These are phyloP conservation scores for Biscogniauxia sp. DNA, from an alignment of 2,329 filamentous ascomycete species.

Conservation along the genomic window DNA sequence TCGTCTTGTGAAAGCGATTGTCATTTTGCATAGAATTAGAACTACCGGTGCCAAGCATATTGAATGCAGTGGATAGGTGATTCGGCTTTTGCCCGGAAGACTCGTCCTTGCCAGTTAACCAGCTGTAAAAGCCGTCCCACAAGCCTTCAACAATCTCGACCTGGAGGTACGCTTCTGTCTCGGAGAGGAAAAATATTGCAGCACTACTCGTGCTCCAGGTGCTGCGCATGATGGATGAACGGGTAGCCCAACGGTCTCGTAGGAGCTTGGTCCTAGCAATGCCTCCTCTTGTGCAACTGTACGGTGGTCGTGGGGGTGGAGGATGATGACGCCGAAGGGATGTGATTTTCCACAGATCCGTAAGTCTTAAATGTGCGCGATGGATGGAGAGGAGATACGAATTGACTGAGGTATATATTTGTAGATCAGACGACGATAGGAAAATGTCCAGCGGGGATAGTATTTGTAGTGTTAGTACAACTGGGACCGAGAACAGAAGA, in stretches of 20 bases:
- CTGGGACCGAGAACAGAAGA: slow-evolving; percentile 76
- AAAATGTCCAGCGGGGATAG: slow-evolving; percentile 84
- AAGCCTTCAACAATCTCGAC: slow-evolving; percentile 80
- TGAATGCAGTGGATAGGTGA: slow-evolving; percentile 9
- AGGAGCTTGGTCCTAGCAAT: slow-evolving; percentile 59
- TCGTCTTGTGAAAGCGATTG: slow-evolving; percentile 6
- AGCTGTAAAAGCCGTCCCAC: slow-evolving; percentile 75
- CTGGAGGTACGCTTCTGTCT: slow-evolving; percentile 85
- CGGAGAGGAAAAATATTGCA: slow-evolving; percentile 83
- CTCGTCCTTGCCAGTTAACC: slow-evolving; percentile 56
- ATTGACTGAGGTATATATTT: slow-evolving; percentile 80
- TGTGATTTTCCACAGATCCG: slow-evolving; percentile 83
- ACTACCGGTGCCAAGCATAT: not conserved
- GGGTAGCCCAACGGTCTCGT: slow-evolving; percentile 60
- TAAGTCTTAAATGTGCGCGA: slow-evolving; percentile 79
- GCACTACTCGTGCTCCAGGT: slow-evolving; percentile 90
- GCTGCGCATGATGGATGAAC: slow-evolving; percentile 69
- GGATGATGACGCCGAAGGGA: slow-evolving; percentile 75
- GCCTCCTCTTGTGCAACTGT: slow-evolving; percentile 59
- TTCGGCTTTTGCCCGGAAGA: slow-evolving; percentile 15
- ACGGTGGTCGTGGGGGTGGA: slow-evolving; percentile 63
- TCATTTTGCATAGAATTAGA: slow-evolving; percentile 8
- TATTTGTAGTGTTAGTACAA: slow-evolving; percentile 68
- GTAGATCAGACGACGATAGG: slow-evolving; percentile 70
- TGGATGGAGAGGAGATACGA: slow-evolving; percentile 84